Percentiles rank a stretch among this genome's conserved stretches.
These are phyloP conservation scores for Pseudogymnoascus sp. DNA, from an alignment of 2,329 filamentous ascomycete genomes.

Conservation along the genomic window DNA sequence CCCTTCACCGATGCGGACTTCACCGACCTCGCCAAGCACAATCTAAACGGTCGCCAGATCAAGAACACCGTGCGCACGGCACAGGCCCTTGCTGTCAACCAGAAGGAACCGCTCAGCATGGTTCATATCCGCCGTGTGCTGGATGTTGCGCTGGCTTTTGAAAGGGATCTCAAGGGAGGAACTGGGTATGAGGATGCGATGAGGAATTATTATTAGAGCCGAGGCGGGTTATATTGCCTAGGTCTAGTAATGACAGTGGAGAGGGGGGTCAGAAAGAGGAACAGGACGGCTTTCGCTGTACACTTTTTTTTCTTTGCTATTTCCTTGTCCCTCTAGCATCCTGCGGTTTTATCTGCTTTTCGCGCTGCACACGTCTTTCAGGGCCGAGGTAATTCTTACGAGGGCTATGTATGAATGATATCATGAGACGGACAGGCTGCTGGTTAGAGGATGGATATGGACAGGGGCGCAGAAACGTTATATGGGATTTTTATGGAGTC, in stretches of 20 bases:
- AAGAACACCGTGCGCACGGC: slow-evolving; percentile 82
- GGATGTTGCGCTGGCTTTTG: slow-evolving; percentile 77
- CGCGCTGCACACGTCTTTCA: background rate
- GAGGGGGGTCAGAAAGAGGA: background rate
- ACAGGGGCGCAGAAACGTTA: background rate
- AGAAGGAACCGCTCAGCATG: slow-evolving; percentile 65
- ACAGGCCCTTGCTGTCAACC: slow-evolving; percentile 73
- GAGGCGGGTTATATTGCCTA: background rate
- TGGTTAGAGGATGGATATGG: background rate
- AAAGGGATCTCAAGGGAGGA: slow-evolving; percentile 74
- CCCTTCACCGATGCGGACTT: slow-evolving; percentile 62
- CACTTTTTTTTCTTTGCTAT: background rate
- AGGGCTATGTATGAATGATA: slow-evolving; percentile 6
- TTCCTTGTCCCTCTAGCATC: background rate
- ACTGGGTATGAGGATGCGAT: slow-evolving; percentile 76
- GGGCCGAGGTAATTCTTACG: background rate
- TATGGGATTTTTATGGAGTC: background rate
- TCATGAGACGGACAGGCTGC: background rate
- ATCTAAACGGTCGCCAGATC: slow-evolving; percentile 69
- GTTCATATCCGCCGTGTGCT: slow-evolving; percentile 73
- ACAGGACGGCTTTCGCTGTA: background rate
- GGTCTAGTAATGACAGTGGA: background rate
- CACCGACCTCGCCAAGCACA: slow-evolving; percentile 57
- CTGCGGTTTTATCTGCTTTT: background rate
- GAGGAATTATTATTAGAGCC: slow-evolving; percentile 62